These are phyloP conservation scores for Sphagnum fallax DNA, from an alignment of 228 moss, liverwort and hornwort species.

Conservation along the genomic window DNA sequence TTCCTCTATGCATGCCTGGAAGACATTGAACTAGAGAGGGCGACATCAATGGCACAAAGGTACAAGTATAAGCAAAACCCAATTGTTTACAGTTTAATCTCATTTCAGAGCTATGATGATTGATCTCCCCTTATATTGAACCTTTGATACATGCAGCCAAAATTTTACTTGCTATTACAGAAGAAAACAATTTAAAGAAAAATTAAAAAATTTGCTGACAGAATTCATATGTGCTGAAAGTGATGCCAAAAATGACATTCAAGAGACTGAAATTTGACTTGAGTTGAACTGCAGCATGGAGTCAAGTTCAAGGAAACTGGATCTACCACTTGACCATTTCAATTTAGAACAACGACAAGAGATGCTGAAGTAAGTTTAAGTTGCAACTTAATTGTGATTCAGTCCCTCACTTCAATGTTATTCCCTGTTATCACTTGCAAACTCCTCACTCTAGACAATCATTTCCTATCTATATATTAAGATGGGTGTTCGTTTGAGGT, in stretches of 20 bases:
- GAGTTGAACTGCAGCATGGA: constrained; percentile 1
- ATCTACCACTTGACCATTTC: constrained; percentile 39
- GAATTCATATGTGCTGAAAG: no score
- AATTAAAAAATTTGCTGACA: no score
- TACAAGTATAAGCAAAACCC: constrained; percentile 3
- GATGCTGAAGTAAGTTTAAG: constrained; percentile 25
- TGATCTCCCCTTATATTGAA: no score
- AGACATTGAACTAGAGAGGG: constrained; percentile 42
- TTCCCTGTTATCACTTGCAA: background rate
- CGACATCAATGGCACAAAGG: background rate
- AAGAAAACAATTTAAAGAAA: no score
- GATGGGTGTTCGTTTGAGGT: no score
- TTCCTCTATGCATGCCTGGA: constrained; percentile 49
- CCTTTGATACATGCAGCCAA: no score
- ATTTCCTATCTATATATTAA: background rate
- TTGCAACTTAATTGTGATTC: background rate
- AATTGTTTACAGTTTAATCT: background rate
- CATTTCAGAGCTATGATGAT: no score
- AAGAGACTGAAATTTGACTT: background rate
- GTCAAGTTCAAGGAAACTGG: constrained; percentile 10
- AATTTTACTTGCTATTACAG: no score
- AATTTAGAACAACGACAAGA: constrained; percentile 27
- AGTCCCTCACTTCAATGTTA: background rate
- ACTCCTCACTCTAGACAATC: background rate
- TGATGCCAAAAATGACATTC: background rate